Evolutionary conservation across 2,329 filamentous ascomycete species (phyloP).

Genomic region (Grosmannia clavigera): DNA sequence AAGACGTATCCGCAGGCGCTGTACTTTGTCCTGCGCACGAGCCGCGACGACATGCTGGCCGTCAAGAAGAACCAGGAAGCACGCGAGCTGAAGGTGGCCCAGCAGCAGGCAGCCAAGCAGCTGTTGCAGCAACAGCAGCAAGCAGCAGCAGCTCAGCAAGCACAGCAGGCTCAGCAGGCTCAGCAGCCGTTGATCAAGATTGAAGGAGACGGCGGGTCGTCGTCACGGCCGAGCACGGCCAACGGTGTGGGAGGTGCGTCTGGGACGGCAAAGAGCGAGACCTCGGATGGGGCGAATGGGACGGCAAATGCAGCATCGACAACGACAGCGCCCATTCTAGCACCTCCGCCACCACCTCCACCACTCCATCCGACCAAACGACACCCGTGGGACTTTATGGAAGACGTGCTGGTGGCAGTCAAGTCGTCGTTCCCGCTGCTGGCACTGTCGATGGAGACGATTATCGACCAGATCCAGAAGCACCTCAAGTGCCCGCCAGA

Average conservation of each 20-base stretch:
- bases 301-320: constrained; percentile 15
- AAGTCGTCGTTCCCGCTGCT: constrained; percentile 96
- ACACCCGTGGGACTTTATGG: constrained; percentile 90
- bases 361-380: neutral
- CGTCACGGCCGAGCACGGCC: constrained; percentile 37
- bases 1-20: constrained; percentile 92
- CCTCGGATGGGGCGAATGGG: constrained; percentile 14
- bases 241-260: constrained; percentile 24
- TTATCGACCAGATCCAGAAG: constrained; percentile 98
- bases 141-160: neutral
- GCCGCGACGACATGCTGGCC: constrained; percentile 80
- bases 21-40: constrained; percentile 91
- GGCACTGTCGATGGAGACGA: constrained; percentile 96
- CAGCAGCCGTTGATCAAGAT: neutral
- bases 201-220: constrained; percentile 9
- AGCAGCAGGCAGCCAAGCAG: neutral
- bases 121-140: neutral
- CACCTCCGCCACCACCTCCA: constrained; percentile 2
- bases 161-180: neutral
- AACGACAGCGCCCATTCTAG: constrained; percentile 12
- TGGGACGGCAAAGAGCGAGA: neutral
- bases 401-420: constrained; percentile 87
- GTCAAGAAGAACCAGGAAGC: constrained; percentile 82
- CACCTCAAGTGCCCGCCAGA: constrained; percentile 98
- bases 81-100: constrained; percentile 45